Percentiles rank a stretch among this genome's conserved stretches.
Evolutionary conservation across 306 rosid species (phyloP).

Genomic region (Leucaena leucocephala): DNA sequence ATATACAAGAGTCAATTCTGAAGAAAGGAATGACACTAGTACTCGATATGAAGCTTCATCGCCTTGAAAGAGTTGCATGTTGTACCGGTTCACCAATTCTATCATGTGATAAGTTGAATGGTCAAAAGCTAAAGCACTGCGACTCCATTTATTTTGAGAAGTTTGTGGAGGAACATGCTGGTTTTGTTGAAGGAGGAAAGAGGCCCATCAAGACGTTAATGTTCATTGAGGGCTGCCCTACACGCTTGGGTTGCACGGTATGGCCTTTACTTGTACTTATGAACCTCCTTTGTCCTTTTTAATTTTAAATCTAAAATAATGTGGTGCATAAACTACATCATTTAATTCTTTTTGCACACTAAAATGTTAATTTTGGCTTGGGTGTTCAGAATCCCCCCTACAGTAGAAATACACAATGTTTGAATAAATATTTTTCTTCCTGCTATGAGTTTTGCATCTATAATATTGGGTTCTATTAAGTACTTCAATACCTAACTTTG

Average conservation of each 20-base stretch:
- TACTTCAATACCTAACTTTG: constrained; percentile 39
- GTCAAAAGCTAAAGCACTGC: constrained; percentile 73
- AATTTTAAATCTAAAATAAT: constrained; percentile 24
- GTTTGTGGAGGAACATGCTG: constrained; percentile 90
- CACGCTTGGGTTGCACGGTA: constrained; percentile 95
- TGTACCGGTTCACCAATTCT: constrained; percentile 90
- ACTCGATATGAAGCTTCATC: constrained; percentile 95
- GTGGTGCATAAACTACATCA: not conserved
- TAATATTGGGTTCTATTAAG: constrained; percentile 36
- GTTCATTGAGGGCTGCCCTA: constrained; percentile 96
- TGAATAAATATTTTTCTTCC: constrained; percentile 7
- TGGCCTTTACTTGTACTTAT: constrained; percentile 41
- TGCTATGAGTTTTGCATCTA: constrained; percentile 25
- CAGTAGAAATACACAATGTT: too few relatives aligned
- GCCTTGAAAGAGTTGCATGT: constrained; percentile 84
- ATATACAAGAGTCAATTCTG: constrained; percentile 89
- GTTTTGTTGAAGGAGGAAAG: constrained; percentile 80
- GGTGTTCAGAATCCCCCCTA: not conserved
- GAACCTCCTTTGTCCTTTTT: constrained; percentile 9
- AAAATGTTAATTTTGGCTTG: not conserved
- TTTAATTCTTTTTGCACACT: not conserved
- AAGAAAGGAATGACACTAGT: constrained; percentile 83
- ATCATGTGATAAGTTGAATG: constrained; percentile 65
- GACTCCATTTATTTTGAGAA: constrained; percentile 76
- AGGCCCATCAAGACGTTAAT: constrained; percentile 77